These are phyloP conservation scores for Alternaria rosae DNA, from an alignment of 2,329 filamentous ascomycete genomes.

Conservation along the genomic window DNA sequence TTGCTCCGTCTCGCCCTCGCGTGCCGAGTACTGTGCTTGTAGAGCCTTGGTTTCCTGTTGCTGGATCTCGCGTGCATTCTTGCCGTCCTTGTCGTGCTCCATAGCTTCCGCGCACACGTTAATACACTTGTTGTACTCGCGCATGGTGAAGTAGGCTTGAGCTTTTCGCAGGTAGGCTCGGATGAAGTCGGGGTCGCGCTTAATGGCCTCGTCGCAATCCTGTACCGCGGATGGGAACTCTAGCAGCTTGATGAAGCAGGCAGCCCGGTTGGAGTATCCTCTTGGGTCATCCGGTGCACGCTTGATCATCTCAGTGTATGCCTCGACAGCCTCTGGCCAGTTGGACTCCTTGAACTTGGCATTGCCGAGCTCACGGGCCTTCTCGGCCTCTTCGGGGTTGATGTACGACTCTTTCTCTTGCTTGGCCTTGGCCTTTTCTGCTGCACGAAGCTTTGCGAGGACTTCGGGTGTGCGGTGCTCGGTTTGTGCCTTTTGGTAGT, in stretches of 20 bases:
- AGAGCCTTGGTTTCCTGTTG: constrained; percentile 93
- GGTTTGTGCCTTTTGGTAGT: constrained; percentile 92
- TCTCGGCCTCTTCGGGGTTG: constrained; percentile 89
- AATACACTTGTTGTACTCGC: constrained; percentile 94
- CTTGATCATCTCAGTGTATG: constrained; percentile 97
- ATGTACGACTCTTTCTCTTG: constrained; percentile 81
- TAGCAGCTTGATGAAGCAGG: constrained; percentile 95
- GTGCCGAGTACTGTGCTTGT: constrained; percentile 84
- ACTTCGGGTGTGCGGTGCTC: constrained; percentile 97
- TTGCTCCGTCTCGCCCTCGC: constrained; percentile 94
- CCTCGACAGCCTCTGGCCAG: constrained; percentile 92
- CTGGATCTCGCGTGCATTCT: constrained; percentile 90
- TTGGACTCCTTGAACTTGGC: constrained; percentile 96
- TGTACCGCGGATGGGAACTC: constrained; percentile 92
- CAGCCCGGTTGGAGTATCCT: constrained; percentile 96
- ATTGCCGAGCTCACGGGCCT: constrained; percentile 93
- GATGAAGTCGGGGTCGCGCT: constrained; percentile 90
- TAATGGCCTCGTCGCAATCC: constrained; percentile 91
- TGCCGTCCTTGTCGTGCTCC: constrained; percentile 77
- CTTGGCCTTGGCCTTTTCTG: constrained; percentile 84
- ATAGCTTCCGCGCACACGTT: constrained; percentile 86
- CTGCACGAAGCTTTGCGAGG: constrained; percentile 87
- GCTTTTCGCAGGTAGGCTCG: constrained; percentile 96
- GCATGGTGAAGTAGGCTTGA: constrained; percentile 95
- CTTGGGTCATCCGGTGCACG: constrained; percentile 90